Conservation (phyloP, 2,329 filamentous ascomycete genomes). For the Sporothrix euskadiensis region DNA sequence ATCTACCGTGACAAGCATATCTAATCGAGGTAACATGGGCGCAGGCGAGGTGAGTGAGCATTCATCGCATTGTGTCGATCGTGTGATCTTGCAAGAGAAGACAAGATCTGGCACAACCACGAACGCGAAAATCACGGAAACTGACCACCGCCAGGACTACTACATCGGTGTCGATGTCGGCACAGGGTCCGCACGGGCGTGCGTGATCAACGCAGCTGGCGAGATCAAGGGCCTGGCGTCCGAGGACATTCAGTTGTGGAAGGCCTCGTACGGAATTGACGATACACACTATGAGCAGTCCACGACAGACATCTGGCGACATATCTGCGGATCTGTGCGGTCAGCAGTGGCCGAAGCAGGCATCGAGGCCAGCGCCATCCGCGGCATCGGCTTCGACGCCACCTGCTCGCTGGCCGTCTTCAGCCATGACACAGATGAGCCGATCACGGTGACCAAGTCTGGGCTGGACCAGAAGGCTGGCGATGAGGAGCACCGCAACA, state of each 20-base stretch:
- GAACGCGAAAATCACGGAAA: neutral
- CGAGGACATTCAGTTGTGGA: constrained; percentile 77
- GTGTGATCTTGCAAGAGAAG: neutral
- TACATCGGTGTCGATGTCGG: constrained; percentile 92
- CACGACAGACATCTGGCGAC: constrained; percentile 93
- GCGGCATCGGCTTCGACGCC: constrained; percentile 94
- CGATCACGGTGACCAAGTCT: constrained; percentile 84
- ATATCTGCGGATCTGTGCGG: constrained; percentile 87
- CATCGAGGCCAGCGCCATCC: constrained; percentile 72
- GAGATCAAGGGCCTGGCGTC: constrained; percentile 79
- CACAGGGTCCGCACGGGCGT: constrained; percentile 91
- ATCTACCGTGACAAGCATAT: neutral
- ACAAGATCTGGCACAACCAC: neutral
- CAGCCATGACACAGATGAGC: constrained; percentile 83
- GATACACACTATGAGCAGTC: constrained; percentile 80
- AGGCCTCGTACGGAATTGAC: constrained; percentile 67
- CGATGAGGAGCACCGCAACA: constrained; percentile 82
- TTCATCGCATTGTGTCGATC: neutral
- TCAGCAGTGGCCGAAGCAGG: constrained; percentile 78
- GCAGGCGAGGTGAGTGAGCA: neutral
- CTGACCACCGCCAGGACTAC: constrained; percentile 48
- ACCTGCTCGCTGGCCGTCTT: constrained; percentile 98
- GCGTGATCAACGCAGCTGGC: constrained; percentile 88
- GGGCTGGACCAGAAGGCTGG: constrained; percentile 60
- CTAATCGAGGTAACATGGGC: neutral